These are phyloP conservation scores for Penicillium sp. DNA, from an alignment of 2,329 filamentous ascomycete genomes.

Conservation along the genomic window DNA sequence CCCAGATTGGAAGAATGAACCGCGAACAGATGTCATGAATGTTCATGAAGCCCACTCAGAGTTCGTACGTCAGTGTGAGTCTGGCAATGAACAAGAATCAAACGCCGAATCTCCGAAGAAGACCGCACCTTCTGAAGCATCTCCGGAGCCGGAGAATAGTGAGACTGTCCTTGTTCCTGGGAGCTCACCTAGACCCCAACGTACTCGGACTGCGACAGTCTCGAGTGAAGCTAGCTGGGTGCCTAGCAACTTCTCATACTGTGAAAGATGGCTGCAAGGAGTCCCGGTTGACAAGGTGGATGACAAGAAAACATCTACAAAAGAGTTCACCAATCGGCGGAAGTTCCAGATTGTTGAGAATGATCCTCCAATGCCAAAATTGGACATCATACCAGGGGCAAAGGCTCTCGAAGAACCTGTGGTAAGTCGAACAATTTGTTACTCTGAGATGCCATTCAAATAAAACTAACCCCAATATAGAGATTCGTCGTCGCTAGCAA, in stretches of 20 bases:
- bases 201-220: constrained; percentile 33
- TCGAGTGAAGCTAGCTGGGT: constrained; percentile 41
- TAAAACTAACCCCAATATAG: constrained; percentile 18
- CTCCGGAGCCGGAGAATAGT: constrained; percentile 2
- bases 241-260: constrained; percentile 37
- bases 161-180: constrained; percentile 4
- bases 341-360: constrained; percentile 40
- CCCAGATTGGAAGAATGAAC: constrained; percentile 12
- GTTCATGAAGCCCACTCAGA: constrained; percentile 35
- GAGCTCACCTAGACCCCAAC: constrained; percentile 25
- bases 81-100: constrained; percentile 13
- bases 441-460: not conserved
- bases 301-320: constrained; percentile 23
- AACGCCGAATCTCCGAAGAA: constrained; percentile 9
- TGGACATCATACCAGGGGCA: constrained; percentile 17
- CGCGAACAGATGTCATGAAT: constrained; percentile 23
- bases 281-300: constrained; percentile 33
- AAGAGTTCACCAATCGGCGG: constrained; percentile 32
- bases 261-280: constrained; percentile 38
- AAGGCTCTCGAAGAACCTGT: constrained; percentile 24
- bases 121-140: constrained; percentile 7
- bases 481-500: constrained; percentile 37
- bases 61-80: constrained; percentile 29
- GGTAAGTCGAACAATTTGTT: constrained; percentile 14
- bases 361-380: constrained; percentile 26